Base-by-base conservation (phyloP, 163 green algal species). In the Trebouxia gelatinosa region DNA sequence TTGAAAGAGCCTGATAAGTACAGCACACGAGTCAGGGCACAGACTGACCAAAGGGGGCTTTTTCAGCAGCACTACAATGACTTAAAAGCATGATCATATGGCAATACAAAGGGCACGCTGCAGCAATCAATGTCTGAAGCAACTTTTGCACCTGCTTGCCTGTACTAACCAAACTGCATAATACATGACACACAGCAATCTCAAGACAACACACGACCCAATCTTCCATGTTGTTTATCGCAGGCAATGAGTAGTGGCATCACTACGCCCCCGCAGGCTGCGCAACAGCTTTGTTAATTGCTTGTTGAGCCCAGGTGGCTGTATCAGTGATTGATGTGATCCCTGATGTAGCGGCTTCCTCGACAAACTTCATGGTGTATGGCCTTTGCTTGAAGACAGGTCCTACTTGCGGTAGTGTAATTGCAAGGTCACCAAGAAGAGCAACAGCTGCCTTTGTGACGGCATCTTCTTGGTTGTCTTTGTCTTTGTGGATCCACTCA, bases 361-460 rank as follows among this genome's bases (percentile, higher is more conserved):
- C 50, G 34, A 91, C 50, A 37, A 89, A 87, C 35, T 79, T 38
- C 34, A 75, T 48, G 32, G 89, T 78, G 26, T 70, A 86, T 2
- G 78, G 72, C 78, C 86, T 85, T 51, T 84, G 70, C 70, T 79
- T 62, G 70, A 91, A 90, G 5, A 87, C 66, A 34, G 64, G 48
- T 31, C 81, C 81, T 3, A 72, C 29, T 7, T 66, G 77, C 6
- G 77, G 34, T 17, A 92, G 50, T 0, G 70, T 78, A 38, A 80
- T 81, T 1, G 88, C 88, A 17, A 92, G n/a, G 78, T 97, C 93
- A 21, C 92, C 93, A 61, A 97, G 83, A 79, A 97, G 81, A 46
- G 88, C 91, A 28, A 94, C 86, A 6, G 88, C 88, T 13, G 79
- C 77, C 34, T 88, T 88, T 31, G 75, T 85, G 37, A 95, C 87